Evolutionary conservation across 768 basidiomycete species (phyloP).

Genomic region (Boletus barrowsii): DNA sequence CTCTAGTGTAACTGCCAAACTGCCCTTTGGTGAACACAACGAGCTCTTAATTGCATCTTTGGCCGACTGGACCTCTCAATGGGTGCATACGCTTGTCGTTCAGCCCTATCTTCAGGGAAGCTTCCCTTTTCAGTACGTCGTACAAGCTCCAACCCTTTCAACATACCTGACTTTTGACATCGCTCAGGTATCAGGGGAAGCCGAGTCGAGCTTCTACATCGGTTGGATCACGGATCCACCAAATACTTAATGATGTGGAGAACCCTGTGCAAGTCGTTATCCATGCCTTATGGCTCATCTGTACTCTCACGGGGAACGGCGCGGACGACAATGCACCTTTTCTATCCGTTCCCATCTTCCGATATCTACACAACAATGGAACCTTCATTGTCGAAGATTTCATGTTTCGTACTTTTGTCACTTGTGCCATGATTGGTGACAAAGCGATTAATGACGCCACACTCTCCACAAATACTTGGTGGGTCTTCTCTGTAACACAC

Average conservation of each 20-base stretch:
- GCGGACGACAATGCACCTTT: conserved; percentile 21
- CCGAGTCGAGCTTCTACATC: conserved; percentile 4
- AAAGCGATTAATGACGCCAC: conserved; percentile 33
- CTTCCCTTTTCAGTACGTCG: conserved; percentile 23
- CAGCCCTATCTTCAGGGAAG: conserved; percentile 16
- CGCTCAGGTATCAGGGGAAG: conserved; percentile 17
- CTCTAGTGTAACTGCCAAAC: background rate
- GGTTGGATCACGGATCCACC: conserved; percentile 19
- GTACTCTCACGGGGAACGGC: conserved; percentile 20
- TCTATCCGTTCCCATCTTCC: conserved; percentile 28
- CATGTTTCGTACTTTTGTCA: conserved; percentile 33
- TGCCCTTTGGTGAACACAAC: conserved; percentile 2
- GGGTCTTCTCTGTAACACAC: background rate
- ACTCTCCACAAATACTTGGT: conserved; percentile 33
- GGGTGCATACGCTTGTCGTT: conserved; percentile 25
- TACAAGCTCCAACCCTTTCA: background rate
- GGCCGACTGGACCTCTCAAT: conserved; percentile 26
- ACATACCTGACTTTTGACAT: background rate
- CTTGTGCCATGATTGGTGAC: conserved; percentile 36
- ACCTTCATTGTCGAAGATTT: conserved; percentile 30
- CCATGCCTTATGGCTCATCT: conserved; percentile 34
- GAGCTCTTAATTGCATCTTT: conserved; percentile 8
- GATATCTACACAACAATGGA: conserved; percentile 29
- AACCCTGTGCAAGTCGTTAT: conserved; percentile 29
- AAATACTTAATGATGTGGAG: conserved; percentile 17